Conservation (phyloP, 1,284 basidiomycete species). For the Ustilago tritici region DNA sequence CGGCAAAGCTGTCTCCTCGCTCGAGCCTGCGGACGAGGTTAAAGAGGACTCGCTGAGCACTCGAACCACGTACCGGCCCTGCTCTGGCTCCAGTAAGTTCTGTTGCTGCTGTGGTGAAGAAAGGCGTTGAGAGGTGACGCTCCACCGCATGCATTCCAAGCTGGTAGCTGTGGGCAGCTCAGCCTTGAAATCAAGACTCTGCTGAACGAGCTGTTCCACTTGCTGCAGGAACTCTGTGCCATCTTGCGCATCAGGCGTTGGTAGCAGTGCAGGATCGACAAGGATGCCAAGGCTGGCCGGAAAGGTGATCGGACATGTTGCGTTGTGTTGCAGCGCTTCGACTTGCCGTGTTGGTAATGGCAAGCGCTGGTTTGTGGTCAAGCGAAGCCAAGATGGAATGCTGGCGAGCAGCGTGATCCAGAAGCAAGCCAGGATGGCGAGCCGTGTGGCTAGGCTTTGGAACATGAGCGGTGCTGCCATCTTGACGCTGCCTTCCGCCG, state of each 20-base stretch:
- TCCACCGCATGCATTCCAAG: constrained; percentile 45
- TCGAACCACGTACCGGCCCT: constrained; percentile 17
- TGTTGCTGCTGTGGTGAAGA: neutral
- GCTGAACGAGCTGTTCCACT: constrained; percentile 28
- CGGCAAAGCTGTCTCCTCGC: neutral
- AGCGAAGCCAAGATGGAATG: constrained; percentile 58
- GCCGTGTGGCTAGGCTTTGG: constrained; percentile 42
- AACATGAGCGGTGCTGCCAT: constrained; percentile 35
- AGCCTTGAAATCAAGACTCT: constrained; percentile 37
- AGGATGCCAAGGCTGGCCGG: constrained; percentile 12
- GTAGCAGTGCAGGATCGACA: constrained; percentile 18
- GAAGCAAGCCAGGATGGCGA: constrained; percentile 49
- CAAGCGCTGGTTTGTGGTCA: constrained; percentile 60
- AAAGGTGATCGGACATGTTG: constrained; percentile 42
- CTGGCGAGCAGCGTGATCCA: constrained; percentile 47
- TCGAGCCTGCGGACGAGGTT: neutral
- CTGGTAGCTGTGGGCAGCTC: constrained; percentile 12
- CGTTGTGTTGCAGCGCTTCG: constrained; percentile 19
- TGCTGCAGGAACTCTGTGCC: constrained; percentile 13
- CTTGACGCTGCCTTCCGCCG: neutral
- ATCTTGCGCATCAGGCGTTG: neutral
- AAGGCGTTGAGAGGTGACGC: constrained; percentile 1
- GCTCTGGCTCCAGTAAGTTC: constrained; percentile 5
- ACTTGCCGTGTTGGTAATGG: constrained; percentile 51
- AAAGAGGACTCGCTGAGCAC: constrained; percentile 2